Evolutionary conservation across 2,329 filamentous ascomycete genomes (phyloP).

Genomic region (Daldinia sp.): DNA sequence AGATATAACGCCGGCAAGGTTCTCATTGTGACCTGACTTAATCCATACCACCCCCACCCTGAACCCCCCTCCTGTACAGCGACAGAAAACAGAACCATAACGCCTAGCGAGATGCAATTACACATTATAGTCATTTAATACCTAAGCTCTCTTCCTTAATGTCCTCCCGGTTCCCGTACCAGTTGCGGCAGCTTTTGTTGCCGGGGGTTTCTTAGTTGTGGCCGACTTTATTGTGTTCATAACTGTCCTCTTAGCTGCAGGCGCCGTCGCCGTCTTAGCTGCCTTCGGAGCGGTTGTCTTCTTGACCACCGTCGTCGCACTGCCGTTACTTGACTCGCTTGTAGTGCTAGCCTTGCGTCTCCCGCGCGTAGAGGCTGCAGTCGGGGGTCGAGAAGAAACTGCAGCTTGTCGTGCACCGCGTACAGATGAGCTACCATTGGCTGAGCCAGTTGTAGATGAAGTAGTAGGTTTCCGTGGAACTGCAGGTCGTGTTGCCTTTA

Average conservation of each 20-base stretch:
- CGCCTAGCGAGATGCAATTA: slow-evolving; percentile 31
- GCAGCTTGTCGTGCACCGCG: slow-evolving; percentile 50
- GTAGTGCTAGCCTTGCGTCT: slow-evolving; percentile 63
- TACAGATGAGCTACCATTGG: slow-evolving; percentile 42
- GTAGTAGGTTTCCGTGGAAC: slow-evolving; percentile 57
- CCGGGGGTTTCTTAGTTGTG: slow-evolving; percentile 59
- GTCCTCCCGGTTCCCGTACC: slow-evolving; percentile 57
- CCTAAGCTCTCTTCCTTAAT: slow-evolving; percentile 61
- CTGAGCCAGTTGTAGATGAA: slow-evolving; percentile 55
- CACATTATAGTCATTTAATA: slow-evolving; percentile 20
- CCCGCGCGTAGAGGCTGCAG: slow-evolving; percentile 55
- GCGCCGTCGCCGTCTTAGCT: slow-evolving; percentile 47
- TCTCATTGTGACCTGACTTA: slow-evolving; percentile 32
- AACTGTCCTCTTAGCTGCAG: slow-evolving; percentile 59
- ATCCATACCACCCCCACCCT: slow-evolving; percentile 14
- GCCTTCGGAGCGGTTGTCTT: slow-evolving; percentile 54
- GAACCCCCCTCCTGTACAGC: neutral
- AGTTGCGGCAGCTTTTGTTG: slow-evolving; percentile 53
- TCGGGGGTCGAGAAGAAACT: slow-evolving; percentile 50
- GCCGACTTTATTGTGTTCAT: slow-evolving; percentile 62
- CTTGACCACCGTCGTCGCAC: slow-evolving; percentile 70
- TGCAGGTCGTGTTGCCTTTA: slow-evolving; percentile 61
- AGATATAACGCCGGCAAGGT: slow-evolving; percentile 26
- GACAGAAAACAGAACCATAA: slow-evolving; percentile 24
- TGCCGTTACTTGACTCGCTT: slow-evolving; percentile 71